A percentile compares a stretch with the other conserved stretches of the same genome.
These are phyloP conservation scores for Rhizoctonia solani DNA, from an alignment of 1,284 basidiomycete genomes.

Conservation along the genomic window DNA sequence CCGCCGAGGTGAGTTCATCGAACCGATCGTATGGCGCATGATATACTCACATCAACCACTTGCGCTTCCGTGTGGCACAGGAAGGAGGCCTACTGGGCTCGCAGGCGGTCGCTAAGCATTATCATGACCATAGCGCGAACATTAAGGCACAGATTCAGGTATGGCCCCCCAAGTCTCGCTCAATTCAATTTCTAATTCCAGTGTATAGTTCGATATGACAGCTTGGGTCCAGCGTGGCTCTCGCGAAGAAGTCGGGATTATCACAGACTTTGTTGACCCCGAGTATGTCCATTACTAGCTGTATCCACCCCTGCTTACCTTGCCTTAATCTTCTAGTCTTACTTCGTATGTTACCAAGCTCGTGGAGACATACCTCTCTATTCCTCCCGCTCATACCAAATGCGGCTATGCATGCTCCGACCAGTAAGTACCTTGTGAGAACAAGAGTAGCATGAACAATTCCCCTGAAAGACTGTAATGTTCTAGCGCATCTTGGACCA, in stretches of 20 bases:
- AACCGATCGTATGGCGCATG: neutral
- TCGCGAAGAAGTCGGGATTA: slow-evolving; percentile 84
- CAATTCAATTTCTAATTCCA: neutral
- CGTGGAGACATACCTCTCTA: slow-evolving; percentile 76
- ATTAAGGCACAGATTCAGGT: slow-evolving; percentile 91
- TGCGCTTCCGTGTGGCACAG: slow-evolving; percentile 50
- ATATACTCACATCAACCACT: neutral
- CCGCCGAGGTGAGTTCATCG: slow-evolving; percentile 61
- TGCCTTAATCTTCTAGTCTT: slow-evolving; percentile 52
- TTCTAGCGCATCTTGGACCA: slow-evolving; percentile 76
- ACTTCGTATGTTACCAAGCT: slow-evolving; percentile 80
- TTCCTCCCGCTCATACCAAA: slow-evolving; percentile 77
- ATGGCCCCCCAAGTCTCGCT: slow-evolving; percentile 38
- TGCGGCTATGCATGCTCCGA: slow-evolving; percentile 97
- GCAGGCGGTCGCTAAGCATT: slow-evolving; percentile 84
- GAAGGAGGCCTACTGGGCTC: slow-evolving; percentile 95
- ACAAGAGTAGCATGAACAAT: slow-evolving; percentile 40
- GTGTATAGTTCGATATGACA: slow-evolving; percentile 83
- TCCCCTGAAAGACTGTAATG: slow-evolving; percentile 38
- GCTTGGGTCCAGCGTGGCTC: slow-evolving; percentile 95
- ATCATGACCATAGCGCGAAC: slow-evolving; percentile 63
- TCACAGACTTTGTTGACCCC: slow-evolving; percentile 83
- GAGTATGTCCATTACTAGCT: slow-evolving; percentile 47
- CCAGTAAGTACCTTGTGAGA: slow-evolving; percentile 58
- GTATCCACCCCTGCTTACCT: slow-evolving; percentile 5